phyloP scores from a whole-genome alignment of 2,329 filamentous ascomycete genomes.

The Scedosporium boydii region DNA sequence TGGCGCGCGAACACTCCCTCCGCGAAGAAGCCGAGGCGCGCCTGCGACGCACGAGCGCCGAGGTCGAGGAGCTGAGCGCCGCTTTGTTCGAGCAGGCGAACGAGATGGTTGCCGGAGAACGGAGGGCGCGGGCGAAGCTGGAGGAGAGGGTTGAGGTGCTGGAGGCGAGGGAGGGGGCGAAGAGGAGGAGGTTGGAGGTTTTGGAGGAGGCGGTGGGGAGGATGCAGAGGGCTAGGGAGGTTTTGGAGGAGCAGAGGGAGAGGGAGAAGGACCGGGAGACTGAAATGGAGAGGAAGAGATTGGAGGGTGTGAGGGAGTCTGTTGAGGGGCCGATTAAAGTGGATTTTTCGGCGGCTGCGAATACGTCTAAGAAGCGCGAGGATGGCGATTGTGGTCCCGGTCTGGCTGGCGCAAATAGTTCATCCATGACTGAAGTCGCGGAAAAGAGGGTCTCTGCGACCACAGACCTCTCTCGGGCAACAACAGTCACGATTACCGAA shows the following conservation, averaged over 20 bases:
- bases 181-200: slow-evolving; percentile 56
- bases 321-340: not conserved
- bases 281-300: not conserved
- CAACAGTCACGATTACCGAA: not conserved
- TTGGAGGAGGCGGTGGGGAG: slow-evolving; percentile 61
- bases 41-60: slow-evolving; percentile 55
- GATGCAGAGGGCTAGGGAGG: slow-evolving; percentile 58
- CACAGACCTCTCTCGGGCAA: not conserved
- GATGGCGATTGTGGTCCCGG: not conserved
- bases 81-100: slow-evolving; percentile 75
- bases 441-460: not conserved
- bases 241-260: slow-evolving; percentile 35
- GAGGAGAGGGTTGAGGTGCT: slow-evolving; percentile 61
- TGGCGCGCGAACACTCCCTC: slow-evolving; percentile 57
- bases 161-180: slow-evolving; percentile 61
- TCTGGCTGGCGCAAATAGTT: no score
- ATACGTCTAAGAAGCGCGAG: not conserved
- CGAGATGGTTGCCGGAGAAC: slow-evolving; percentile 74
- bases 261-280: not conserved
- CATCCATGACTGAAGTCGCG: no score
- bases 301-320: not conserved
- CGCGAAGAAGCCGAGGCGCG: slow-evolving; percentile 61
- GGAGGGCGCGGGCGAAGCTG: slow-evolving; percentile 59
- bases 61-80: slow-evolving; percentile 71
- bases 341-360: not conserved